Base-by-base conservation (phyloP, 169 alveolate genomes). In the Cryptosporidium parvum region DNA sequence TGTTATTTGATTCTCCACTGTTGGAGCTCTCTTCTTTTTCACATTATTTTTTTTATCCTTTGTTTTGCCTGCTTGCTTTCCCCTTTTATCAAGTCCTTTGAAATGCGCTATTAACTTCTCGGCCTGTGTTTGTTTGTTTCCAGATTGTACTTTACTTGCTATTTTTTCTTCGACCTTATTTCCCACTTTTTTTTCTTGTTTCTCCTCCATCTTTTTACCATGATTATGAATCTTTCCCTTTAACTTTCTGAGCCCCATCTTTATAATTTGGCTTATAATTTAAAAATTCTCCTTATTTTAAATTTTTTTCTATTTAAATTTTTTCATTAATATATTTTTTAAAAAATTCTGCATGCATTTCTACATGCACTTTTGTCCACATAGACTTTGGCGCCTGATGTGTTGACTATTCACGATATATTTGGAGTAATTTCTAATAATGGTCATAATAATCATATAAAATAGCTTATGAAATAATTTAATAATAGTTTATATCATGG, bases 1-100 rank as follows among this genome's bases (percentile, higher is more conserved):
- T 37, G 89, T 65, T 62, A 80, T 65, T 65, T 80, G 80, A 33
- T 65, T 80, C 4, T 80, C 89, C 2, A 80, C 68, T 12, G 89
- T 48, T 18, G 35, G 39, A 10, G 9, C 14, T 53, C 59, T 80
- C 29, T 42, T 80, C 26, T 51, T 59, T 45, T 70, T 70, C 4
- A 23, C 48, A 23, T 39, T 37, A 10, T 62, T 62, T 0, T 29
- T 42, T 2, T 23, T 26, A 9, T 61, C 12, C 33, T 80, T 42
- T 42, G 29, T 39, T 48, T 80, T 62, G 7, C 29, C 56, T n/a
- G 39, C 52, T 16, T 80, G 44, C 18, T 80, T 73, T 5, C 86
- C 86, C 10, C 37, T 29, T 52, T 73, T 73, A 56, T 73, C 86
- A 33, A 73, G 23, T 10, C 52, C 86, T 42, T 73, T 73, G 0